Evolutionary conservation across 2,329 filamentous ascomycete species (phyloP), one percentile per base, ranked within the genome.

Genomic region (Beauveria medogensis): DNA sequence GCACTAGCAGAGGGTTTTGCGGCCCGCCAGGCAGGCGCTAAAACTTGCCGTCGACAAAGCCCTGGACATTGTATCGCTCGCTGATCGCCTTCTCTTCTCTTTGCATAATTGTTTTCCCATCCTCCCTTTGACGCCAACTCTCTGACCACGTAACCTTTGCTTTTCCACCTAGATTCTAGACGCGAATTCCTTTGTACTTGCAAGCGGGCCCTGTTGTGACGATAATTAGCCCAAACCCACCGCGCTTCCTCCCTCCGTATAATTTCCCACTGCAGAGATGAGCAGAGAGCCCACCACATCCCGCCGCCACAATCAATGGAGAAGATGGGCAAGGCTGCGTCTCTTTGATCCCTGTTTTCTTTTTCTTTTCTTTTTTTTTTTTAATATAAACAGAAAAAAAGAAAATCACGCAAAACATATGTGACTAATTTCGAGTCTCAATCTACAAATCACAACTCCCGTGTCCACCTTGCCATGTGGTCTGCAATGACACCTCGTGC

Each of bases 391-490:
- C 10, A 30, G 2, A 5, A 37, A 41, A 41, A 20, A 30, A 10
- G 12, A 20, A 26, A 20, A 10, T 18, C 30, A n/a, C 7, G 10
- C 14, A 30, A 30, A 48, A 40, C 30, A 34, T 14, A 44, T 52
- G 30, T 12, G 24, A 43, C 30, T 50, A 28, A 14, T 30, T 48
- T 26, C 43, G 46, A 46, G 12, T 28, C 41, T 47, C n/a, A 16
- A 40, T 18, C 20, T 16, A 24, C 22, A 14, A 14, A 14, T 26
- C 14, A 24, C 37, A 20, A 14, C 28, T 40, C 44, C 30, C 16
- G 34, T 59, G 37, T 30, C 56, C 56, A 59, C 47, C 44, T 18
- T 37, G 56, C 56, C 56, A 44, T 59, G 56, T 59, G 56, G 55
- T 44, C 34, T 50, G 28, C 54, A n/a, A 24, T 57, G 43, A 3